Evolutionary conservation across 441 rosid genomes (phyloP), one percentile per base, ranked within the genome.

Genomic region (Theobroma grandiflorum): DNA sequence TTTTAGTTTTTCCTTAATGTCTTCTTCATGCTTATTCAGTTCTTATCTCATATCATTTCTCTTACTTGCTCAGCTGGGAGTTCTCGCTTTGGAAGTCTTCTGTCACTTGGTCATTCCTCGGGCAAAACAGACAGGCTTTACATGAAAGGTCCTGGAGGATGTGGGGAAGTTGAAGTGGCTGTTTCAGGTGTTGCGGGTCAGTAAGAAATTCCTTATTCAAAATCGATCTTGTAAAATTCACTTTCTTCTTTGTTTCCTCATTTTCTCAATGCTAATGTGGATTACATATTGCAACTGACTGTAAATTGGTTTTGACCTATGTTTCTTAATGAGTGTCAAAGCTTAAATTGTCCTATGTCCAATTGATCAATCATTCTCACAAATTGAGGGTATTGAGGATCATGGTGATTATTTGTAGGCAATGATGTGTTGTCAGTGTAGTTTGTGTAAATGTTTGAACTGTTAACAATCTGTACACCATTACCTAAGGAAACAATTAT

Each of bases 141-240:
- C 88, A 95, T 97, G 99, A 95, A 84, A 82, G 99, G 98, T 75
- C 99, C 98, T 37, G 99, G 98, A 84, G 99, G 99, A 82, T 92
- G 95, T 76, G 99, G 99, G 81, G 98, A 95, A 86, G 99, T 97
- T 79, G 99, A 97, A 90, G 99, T 93, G 57, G 98, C 99, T 75
- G 99, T 97, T 80, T 90, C 99, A 86, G 96, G 99, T 77, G 95
- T 97, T 84, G 84, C 90, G 38, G 98, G 99, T 92, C 82, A 80
- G 82, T 31, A 65, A 80, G 43, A 16, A 35, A 63, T 33, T 64
- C n/a, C 8, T 8, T 37, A 53, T 80, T 45, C 62, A 33, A 71
- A 71, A 74, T 35, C 79, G 4, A 66, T 75, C 66, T 35, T 9
- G 11, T 18, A 59, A 73, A 53, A 37, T 67, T 22, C 49, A 43